Conservation (phyloP, 2,329 filamentous ascomycete genomes). For the Neonectria coccinea region DNA sequence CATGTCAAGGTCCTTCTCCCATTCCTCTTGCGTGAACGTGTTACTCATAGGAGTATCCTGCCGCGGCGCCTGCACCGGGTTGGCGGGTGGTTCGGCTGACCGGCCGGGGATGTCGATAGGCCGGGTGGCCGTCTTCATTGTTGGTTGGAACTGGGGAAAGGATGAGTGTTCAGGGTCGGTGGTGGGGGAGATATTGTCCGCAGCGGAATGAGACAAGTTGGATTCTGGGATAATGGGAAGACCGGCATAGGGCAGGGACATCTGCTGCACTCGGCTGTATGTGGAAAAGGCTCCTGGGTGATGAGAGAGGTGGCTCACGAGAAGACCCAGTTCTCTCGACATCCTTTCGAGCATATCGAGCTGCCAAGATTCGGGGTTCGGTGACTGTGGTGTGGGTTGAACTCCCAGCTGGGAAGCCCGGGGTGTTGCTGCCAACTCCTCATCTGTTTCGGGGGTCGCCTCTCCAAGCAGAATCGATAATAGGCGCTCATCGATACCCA, state of each 20-base stretch:
- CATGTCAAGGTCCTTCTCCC: constrained; percentile 92
- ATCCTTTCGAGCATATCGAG: constrained; percentile 84
- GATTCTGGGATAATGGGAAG: constrained; percentile 74
- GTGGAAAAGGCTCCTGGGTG: constrained; percentile 91
- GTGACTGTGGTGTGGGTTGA: constrained; percentile 45
- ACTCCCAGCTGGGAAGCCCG: constrained; percentile 54
- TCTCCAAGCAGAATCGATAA: constrained; percentile 91
- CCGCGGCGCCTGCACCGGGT: constrained; percentile 35
- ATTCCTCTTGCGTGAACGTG: constrained; percentile 79
- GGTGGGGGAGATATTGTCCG: constrained; percentile 40
- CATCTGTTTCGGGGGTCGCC: constrained; percentile 67
- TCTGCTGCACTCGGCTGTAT: constrained; percentile 74
- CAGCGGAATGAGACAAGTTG: constrained; percentile 48
- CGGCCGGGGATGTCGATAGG: constrained; percentile 53
- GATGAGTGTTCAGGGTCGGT: constrained; percentile 36
- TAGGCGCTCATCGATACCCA: constrained; percentile 89
- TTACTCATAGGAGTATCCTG: constrained; percentile 45
- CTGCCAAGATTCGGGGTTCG: constrained; percentile 71
- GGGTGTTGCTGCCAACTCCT: constrained; percentile 61
- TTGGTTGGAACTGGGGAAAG: constrained; percentile 61
- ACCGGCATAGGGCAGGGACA: constrained; percentile 80
- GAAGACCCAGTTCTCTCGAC: constrained; percentile 84
- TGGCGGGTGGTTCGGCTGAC: constrained; percentile 37
- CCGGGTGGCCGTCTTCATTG: constrained; percentile 53
- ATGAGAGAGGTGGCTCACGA: constrained; percentile 82